Evolutionary conservation across 179 eudicot species (phyloP).

Genomic region (Actinidia arguta): DNA sequence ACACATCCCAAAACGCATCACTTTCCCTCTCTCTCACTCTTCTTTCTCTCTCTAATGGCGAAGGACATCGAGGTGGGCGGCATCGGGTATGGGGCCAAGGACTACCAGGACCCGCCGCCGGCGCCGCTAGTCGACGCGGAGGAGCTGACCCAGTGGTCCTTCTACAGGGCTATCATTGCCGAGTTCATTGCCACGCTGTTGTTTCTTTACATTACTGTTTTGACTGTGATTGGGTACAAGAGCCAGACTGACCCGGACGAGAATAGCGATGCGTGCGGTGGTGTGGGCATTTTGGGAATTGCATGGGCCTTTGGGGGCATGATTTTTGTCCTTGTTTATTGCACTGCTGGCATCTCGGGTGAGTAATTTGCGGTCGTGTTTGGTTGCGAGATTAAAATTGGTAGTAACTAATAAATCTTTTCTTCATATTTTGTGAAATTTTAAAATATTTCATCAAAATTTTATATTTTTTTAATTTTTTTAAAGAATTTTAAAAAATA

Average conservation of each 20-base stretch:
- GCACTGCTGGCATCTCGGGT: constrained; percentile 26
- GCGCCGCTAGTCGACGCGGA: constrained; percentile 52
- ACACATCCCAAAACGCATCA: not conserved
- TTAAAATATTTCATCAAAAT: too few species aligned
- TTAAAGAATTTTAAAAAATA: too few species aligned
- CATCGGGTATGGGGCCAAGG: constrained; percentile 37
- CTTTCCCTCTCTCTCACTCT: not conserved
- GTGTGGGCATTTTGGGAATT: constrained; percentile 22
- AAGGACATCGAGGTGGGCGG: constrained; percentile 47
- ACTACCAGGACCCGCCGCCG: constrained; percentile 81
- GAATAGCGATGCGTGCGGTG: constrained; percentile 10
- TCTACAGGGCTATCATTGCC: constrained; percentile 70
- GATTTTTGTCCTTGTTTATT: constrained; percentile 71
- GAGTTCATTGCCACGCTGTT: constrained; percentile 63
- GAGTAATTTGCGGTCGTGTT: not conserved
- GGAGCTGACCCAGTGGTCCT: constrained; percentile 63
- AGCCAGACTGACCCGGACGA: constrained; percentile 18
- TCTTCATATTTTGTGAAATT: too few species aligned
- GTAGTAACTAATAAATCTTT: too few species aligned
- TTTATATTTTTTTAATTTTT: too few species aligned
- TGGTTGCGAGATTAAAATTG: too few species aligned
- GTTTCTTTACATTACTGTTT: constrained; percentile 18
- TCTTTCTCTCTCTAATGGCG: not conserved
- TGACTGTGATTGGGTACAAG: constrained; percentile 22
- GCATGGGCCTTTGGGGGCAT: constrained; percentile 61